Evolutionary conservation across 345 rosid species (phyloP).

Genomic region (Clausena lansium): DNA sequence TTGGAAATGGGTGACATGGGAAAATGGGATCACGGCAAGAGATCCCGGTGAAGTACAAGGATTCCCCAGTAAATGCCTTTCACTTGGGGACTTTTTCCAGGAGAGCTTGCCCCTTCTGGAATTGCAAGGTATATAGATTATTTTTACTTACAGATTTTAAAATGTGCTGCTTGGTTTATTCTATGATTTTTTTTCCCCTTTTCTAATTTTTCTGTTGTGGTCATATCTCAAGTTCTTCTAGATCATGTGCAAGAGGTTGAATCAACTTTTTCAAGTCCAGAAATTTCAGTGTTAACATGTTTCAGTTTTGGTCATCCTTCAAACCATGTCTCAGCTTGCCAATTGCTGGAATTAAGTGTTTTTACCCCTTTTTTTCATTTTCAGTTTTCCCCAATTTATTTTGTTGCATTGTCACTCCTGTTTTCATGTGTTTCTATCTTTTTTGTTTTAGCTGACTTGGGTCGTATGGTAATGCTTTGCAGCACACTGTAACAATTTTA

Average conservation of each 20-base stretch:
- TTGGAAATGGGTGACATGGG: slow-evolving; percentile 3
- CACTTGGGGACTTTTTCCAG: background rate
- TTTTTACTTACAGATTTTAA: background rate
- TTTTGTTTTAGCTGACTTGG: background rate
- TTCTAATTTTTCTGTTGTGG: background rate
- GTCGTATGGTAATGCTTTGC: background rate
- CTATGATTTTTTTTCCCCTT: background rate
- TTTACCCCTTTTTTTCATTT: background rate
- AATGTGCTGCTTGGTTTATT: background rate
- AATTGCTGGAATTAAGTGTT: background rate
- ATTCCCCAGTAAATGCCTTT: background rate
- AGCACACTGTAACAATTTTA: background rate
- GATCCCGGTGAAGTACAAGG: background rate
- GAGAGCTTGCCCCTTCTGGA: background rate
- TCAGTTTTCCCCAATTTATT: background rate
- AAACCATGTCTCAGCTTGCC: background rate
- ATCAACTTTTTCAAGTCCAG: background rate
- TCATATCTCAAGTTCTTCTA: background rate
- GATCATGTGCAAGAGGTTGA: background rate
- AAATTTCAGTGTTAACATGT: background rate
- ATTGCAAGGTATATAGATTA: background rate
- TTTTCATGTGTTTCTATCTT: background rate
- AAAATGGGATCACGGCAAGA: background rate
- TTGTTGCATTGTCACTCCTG: background rate
- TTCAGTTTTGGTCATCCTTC: background rate